Base-by-base conservation (phyloP, 108 stramenopile genomes). In the Cyclotella distinguenda region DNA sequence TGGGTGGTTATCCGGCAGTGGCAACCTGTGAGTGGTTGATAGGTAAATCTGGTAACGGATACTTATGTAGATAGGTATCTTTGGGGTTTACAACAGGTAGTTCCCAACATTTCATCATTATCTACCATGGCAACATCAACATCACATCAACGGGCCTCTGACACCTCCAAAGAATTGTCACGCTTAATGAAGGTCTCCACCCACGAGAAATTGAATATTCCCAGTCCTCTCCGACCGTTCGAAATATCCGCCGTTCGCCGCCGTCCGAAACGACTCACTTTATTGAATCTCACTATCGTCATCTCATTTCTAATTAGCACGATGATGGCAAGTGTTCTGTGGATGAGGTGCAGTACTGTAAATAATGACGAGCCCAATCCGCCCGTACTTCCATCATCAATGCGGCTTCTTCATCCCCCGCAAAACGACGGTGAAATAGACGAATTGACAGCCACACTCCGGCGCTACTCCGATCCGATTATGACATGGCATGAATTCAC, bases 311-410 rank as follows among this genome's bases (percentile, higher is more conserved):
- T 52, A 15, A 11, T 52, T 32, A 30, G 13, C 26, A 1, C 28
- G 12, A 28, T 31, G 31, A 1, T 31, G 31, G 26, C 50, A 12
- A n/a, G n/a, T n/a, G 50, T 16, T 12, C 50, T 30, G 15, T 52
- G 50, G 50, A 52, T 52, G 11, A 52, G 12, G 13, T 16, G 26
- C 31, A 42, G 5, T 16, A 52, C 31, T 16, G 22, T 23, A 48
- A 48, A 25, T 27, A 56, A 22, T 18, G 64, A 74, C 49, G 76
- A 77, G 35, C 76, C 68, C 1, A 77, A 77, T 52, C 76, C 76
- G 52, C 76, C 76, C 4, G 9, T 11, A 16, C 48, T 77, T 31
- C 76, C 76, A 2, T 35, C 64, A 8, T 69, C 76, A 1, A 65
- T 77, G 43, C 16, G n/a, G 16, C 22, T 77, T 16, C 64, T 77